Evolutionary conservation across 176 grass and related monocot species (phyloP).

Genomic region (Ensete ventricosum): DNA sequence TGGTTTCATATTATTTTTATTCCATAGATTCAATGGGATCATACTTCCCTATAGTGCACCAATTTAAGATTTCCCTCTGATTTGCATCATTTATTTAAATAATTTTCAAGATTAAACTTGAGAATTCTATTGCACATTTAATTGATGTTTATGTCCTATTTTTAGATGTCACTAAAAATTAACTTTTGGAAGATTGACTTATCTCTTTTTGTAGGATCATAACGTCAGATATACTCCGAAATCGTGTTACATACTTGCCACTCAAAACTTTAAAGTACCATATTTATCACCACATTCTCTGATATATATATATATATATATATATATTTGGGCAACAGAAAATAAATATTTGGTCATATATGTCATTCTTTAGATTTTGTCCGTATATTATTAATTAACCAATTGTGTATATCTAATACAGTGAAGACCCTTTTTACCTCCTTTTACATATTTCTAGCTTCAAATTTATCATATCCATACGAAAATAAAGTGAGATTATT

Average conservation of each 20-base stretch:
- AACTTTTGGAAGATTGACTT: neutral
- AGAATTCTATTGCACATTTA: neutral
- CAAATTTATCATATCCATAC: neutral
- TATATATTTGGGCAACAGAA: no score
- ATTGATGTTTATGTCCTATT: neutral
- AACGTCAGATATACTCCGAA: neutral
- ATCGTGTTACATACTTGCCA: neutral
- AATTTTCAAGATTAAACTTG: neutral
- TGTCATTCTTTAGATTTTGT: no score
- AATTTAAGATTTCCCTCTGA: neutral
- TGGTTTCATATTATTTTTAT: no score
- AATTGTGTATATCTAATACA: no score
- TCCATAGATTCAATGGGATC: no score
- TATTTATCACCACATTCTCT: neutral
- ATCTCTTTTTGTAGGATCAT: neutral
- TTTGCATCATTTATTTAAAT: neutral
- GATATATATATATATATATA: no score
- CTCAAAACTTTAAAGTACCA: neutral
- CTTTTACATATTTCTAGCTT: neutral
- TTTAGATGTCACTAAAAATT: neutral
- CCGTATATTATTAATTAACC: no score
- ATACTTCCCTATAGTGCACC: no score
- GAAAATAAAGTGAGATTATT: neutral
- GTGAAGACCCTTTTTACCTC: no score
- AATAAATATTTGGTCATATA: no score